These are phyloP conservation scores for Starmerella riodocensis DNA, from an alignment of 805 yeast species.

Conservation along the genomic window DNA sequence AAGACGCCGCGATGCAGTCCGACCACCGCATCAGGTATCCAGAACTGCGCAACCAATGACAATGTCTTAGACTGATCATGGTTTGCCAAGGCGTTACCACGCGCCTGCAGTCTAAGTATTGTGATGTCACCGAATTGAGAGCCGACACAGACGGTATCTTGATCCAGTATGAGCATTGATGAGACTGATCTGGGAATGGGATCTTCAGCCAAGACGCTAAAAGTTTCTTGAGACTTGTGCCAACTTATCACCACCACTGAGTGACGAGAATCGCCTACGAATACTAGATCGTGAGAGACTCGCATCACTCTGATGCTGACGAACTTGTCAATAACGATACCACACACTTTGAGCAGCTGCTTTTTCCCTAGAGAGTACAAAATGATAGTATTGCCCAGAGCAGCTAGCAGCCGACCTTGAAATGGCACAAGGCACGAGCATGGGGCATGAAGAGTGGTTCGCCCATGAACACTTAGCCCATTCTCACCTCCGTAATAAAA, in stretches of 20 bases:
- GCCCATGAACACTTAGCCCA: too few relatives aligned
- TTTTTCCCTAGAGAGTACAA: constrained; percentile 59
- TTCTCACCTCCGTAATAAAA: too few relatives aligned
- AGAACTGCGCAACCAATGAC: constrained; percentile 42
- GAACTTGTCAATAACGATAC: constrained; percentile 34
- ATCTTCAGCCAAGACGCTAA: constrained; percentile 61
- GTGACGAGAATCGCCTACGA: constrained; percentile 58
- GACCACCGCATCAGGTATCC: constrained; percentile 57
- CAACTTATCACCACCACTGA: constrained; percentile 48
- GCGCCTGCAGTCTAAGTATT: constrained; percentile 35
- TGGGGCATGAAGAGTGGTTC: too few relatives aligned
- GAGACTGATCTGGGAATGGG: constrained; percentile 54
- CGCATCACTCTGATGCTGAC: constrained; percentile 42
- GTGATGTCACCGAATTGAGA: constrained; percentile 78
- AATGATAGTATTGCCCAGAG: constrained; percentile 30
- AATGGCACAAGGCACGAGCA: constrained; percentile 40
- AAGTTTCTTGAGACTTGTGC: constrained; percentile 38
- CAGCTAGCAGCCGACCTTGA: constrained; percentile 49
- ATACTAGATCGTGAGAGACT: constrained; percentile 45
- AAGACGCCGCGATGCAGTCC: constrained; percentile 43
- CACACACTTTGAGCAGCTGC: constrained; percentile 60
- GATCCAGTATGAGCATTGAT: constrained; percentile 47
- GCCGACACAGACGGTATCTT: constrained; percentile 65
- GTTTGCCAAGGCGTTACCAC: constrained; percentile 21
- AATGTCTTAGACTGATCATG: constrained; percentile 42